These are phyloP conservation scores for Tolypocladium cylindrosporum DNA, from an alignment of 2,329 filamentous ascomycete genomes.

Conservation along the genomic window DNA sequence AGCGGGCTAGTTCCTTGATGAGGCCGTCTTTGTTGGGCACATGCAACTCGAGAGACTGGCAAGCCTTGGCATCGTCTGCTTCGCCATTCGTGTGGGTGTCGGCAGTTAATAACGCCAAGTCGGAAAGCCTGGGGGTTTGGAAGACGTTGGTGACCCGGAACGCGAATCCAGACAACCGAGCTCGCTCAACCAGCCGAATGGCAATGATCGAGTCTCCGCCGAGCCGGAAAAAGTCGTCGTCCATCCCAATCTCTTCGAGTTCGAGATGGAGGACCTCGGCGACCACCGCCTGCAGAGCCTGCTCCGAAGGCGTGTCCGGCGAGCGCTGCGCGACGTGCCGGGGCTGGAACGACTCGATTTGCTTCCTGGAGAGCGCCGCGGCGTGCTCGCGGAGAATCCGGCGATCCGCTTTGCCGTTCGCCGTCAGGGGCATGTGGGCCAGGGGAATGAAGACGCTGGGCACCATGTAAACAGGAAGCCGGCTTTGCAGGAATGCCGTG, in stretches of 20 bases:
- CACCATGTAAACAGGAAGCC: slow-evolving; percentile 6
- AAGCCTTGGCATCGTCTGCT: background rate
- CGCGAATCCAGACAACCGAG: background rate
- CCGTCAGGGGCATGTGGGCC: background rate
- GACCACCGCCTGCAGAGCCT: background rate
- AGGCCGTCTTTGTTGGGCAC: background rate
- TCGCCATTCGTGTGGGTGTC: background rate
- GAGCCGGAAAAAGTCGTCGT: slow-evolving; percentile 6
- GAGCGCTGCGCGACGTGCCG: background rate
- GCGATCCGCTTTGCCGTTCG: slow-evolving; percentile 1
- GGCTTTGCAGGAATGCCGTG: background rate
- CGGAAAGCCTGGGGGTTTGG: background rate
- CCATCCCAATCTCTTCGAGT: background rate
- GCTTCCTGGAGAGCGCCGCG: background rate
- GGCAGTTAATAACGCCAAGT: background rate
- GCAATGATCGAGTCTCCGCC: slow-evolving; percentile 17
- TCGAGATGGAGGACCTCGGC: background rate
- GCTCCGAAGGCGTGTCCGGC: background rate
- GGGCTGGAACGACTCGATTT: background rate
- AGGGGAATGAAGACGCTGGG: slow-evolving; percentile 4
- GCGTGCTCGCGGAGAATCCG: background rate
- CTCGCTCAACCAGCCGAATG: slow-evolving; percentile 1
- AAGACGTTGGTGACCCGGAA: slow-evolving; percentile 5
- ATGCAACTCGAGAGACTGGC: background rate
- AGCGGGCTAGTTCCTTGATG: background rate